These are phyloP conservation scores for Lippia alba DNA, from an alignment of 305 asterid species.

Conservation along the genomic window DNA sequence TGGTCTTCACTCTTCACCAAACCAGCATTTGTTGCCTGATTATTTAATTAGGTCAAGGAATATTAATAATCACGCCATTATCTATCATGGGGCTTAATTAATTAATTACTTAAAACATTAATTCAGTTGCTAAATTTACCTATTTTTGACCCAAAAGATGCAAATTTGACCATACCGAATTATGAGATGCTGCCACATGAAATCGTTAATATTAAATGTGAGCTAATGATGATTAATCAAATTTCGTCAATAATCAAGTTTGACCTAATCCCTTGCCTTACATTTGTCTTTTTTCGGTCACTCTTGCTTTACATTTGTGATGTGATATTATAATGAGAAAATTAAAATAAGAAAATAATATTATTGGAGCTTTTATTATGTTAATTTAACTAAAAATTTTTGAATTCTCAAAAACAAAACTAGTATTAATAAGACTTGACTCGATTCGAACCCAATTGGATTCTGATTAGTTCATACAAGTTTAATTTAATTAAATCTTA, in stretches of 20 bases:
- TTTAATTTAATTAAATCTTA: no score
- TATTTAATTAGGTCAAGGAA: conserved; percentile 31
- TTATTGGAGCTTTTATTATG: no score
- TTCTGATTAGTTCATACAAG: no score
- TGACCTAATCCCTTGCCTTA: conserved; percentile 22
- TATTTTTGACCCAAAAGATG: conserved; percentile 39
- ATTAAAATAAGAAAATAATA: background rate
- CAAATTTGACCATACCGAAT: conserved; percentile 21
- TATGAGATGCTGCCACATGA: conserved; percentile 32
- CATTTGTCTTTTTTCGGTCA: no score
- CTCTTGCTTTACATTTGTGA: background rate
- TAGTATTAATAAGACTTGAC: no score
- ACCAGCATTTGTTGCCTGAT: conserved; percentile 4
- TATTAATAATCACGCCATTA: conserved; percentile 25
- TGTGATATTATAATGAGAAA: background rate
- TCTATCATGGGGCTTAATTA: background rate
- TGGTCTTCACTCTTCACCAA: background rate
- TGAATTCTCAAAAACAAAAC: no score
- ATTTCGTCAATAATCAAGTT: conserved; percentile 19
- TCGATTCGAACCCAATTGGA: no score
- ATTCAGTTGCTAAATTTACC: conserved; percentile 31
- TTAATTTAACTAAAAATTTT: no score
- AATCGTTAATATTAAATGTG: background rate
- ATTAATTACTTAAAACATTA: background rate
- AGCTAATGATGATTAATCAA: background rate